phyloP scores from a whole-genome alignment of 139 green algal species.

The Microglena sp. region DNA sequence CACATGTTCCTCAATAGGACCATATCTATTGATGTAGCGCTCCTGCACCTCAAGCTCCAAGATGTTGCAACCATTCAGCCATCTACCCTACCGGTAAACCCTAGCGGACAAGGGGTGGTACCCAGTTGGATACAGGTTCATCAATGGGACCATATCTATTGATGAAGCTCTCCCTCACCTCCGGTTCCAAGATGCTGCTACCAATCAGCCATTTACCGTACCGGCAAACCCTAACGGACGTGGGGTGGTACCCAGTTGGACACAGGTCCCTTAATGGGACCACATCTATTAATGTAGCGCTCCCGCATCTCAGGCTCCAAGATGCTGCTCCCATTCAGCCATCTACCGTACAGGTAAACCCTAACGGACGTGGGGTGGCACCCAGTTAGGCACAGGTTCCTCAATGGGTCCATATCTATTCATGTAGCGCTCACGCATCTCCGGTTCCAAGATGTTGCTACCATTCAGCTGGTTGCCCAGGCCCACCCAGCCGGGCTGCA shows the following conservation, averaged over 20 bases:
- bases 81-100: no score
- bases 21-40: not conserved
- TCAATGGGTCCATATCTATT: not conserved
- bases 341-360: no score
- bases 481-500: constrained; percentile 55
- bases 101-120: no score
- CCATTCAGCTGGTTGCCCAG: constrained; percentile 69
- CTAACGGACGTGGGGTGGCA: no score
- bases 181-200: constrained; percentile 20
- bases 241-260: no score
- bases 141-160: not conserved
- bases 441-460: constrained; percentile 22
- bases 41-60: not conserved
- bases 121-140: no score
- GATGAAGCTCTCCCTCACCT: not conserved
- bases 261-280: not conserved
- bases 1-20: no score
- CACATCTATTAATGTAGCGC: not conserved
- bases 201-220: constrained; percentile 69
- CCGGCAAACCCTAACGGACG: no score
- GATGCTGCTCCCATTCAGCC: constrained; percentile 45
- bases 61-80: constrained; percentile 46
- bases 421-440: not conserved
- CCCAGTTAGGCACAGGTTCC: no score
- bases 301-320: constrained; percentile 7